phyloP scores from a whole-genome alignment of 2,329 filamentous ascomycete species.

The Pestalotiopsis sp. region DNA sequence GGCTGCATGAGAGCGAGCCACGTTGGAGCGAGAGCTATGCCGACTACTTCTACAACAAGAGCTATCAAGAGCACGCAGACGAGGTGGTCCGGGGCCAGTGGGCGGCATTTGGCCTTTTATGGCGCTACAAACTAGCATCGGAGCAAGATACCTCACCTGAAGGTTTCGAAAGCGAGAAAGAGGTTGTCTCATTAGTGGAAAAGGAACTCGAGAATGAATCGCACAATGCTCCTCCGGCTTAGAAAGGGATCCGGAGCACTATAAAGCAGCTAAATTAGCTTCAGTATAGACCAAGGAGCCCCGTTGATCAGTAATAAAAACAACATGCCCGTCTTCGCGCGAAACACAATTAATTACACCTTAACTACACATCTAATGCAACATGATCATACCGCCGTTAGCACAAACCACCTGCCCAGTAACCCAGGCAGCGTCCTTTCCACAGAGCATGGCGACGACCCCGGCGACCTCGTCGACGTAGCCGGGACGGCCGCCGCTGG shows the following conservation, averaged over 20 bases:
- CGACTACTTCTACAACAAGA: not conserved
- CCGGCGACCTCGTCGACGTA: conserved; percentile 75
- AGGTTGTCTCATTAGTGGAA: not conserved
- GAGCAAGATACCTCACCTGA: not conserved
- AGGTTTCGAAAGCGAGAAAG: not conserved
- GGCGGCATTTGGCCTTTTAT: not conserved
- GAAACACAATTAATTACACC: not conserved
- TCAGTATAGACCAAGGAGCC: not conserved
- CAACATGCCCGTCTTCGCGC: not conserved
- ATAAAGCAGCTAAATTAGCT: not conserved
- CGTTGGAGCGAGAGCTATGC: not conserved
- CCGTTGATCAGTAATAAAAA: not conserved
- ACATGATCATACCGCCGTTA: conserved; percentile 62
- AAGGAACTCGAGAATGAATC: not conserved
- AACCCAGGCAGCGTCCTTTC: conserved; percentile 72
- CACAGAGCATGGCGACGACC: conserved; percentile 76
- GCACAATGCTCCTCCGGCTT: not conserved
- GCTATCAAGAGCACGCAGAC: not conserved
- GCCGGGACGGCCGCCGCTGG: conserved; percentile 60
- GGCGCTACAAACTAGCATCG: not conserved
- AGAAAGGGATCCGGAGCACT: not conserved
- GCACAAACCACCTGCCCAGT: conserved; percentile 81
- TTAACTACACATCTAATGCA: conserved; percentile 1
- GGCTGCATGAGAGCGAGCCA: not conserved
- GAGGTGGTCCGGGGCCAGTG: not conserved